Base-by-base conservation (phyloP, 768 basidiomycete genomes). In the Boletus bicolor region DNA sequence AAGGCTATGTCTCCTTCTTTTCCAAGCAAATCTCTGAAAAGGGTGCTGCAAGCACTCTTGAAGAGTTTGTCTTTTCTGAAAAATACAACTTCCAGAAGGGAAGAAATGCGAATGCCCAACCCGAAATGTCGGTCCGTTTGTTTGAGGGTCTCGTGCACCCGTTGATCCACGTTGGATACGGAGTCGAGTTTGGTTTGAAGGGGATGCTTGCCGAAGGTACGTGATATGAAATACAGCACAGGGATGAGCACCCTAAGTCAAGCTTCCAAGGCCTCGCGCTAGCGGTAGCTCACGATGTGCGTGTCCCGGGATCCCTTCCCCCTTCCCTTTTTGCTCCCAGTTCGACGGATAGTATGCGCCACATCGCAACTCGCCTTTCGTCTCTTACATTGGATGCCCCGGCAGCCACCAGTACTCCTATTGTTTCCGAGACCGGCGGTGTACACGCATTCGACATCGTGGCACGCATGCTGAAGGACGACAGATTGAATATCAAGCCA, bases 181-280 rank as follows among this genome's bases (percentile, higher is more conserved):
- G 86, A 0, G 56, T 75, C 4, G 88, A 89, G 67, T 87, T 89
- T 55, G 77, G 78, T 8, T 47, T 88, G 37, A 80, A 77, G 15
- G 87, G 86, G 1, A 74, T 86, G 65, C 62, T 84, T 1, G 79
- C 78, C 5, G 86, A 89, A 76, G 87, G 86, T 83, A 17, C 8
- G 56, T 35, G 24, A 7, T 17, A 3, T 35, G 5, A 8, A 32
- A 21, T 14, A 7, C 5, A 26, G 21, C n/a, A 9, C 10, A 14
- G 0, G n/a, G 15, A 55, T 11, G 26, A 24, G 7, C 39, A 30
- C 10, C 11, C 17, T 24, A 38, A 28, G 3, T 21, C 42, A 7
- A 2, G 56, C 2, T 32, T 36, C 36, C 47, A 30, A 70, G 69
- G 69, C 48, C 69, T 71, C 28, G 67, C 69, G 1, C 2, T 65